Conservation (phyloP, 2,329 filamentous ascomycete genomes). For the Gyromitra esculenta region DNA sequence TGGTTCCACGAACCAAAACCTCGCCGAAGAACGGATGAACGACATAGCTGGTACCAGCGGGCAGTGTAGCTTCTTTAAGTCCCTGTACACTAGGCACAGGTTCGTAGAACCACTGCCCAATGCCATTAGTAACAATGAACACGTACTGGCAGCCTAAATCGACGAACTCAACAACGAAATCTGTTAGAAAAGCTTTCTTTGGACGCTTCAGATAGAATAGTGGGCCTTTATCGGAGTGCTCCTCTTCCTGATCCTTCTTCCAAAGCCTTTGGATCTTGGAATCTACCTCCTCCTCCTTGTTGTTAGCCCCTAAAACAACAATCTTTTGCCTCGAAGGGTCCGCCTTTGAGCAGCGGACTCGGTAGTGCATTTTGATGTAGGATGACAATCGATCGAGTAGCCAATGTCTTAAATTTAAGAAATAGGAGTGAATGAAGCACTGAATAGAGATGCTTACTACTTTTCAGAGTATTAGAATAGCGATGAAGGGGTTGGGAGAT, state of each 20-base stretch:
- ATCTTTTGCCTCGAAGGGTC: conserved; percentile 33
- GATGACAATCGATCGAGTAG: neutral
- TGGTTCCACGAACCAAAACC: conserved; percentile 25
- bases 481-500: neutral
- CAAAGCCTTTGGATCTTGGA: conserved; percentile 36
- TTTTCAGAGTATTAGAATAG: neutral
- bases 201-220: conserved; percentile 40
- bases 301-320: conserved; percentile 18
- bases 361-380: conserved; percentile 34
- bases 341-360: conserved; percentile 17
- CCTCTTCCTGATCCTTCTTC: conserved; percentile 24
- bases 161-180: conserved; percentile 43
- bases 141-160: conserved; percentile 39
- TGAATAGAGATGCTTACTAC: neutral
- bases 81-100: neutral
- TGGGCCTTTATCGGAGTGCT: conserved; percentile 24
- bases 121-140: conserved; percentile 42
- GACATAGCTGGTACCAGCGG: conserved; percentile 10
- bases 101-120: conserved; percentile 45
- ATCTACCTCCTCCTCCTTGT: conserved; percentile 35
- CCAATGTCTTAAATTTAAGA: neutral
- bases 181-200: conserved; percentile 39
- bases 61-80: conserved; percentile 3
- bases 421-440: neutral
- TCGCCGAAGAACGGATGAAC: conserved; percentile 39